A percentile compares a stretch with the other conserved stretches of the same genome.
phyloP scores from a whole-genome alignment of 2,329 filamentous ascomycete species.

The Fusarium drepaniforme region DNA sequence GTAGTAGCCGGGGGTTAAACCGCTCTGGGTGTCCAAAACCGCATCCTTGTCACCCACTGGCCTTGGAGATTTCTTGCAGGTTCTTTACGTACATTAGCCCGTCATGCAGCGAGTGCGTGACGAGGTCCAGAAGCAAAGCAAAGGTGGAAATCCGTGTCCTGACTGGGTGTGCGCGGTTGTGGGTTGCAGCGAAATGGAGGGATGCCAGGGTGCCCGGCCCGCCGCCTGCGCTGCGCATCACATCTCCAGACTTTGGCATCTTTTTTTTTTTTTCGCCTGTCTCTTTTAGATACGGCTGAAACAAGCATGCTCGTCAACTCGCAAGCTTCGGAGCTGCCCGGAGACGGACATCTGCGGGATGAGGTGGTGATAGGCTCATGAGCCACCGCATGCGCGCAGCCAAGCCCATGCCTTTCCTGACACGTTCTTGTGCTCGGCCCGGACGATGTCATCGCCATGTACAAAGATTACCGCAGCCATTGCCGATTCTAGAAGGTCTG shows the following conservation, averaged over 20 bases:
- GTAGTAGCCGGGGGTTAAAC: background rate
- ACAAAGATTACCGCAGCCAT: conserved; percentile 8
- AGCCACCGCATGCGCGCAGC: background rate
- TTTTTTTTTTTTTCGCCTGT: background rate
- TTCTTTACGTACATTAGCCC: conserved; percentile 8
- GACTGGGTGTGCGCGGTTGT: background rate
- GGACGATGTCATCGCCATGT: conserved; percentile 8
- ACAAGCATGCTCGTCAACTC: conserved; percentile 8
- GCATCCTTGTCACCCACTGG: conserved; percentile 6
- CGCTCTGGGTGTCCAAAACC: background rate
- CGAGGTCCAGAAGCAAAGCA: background rate
- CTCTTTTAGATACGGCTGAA: conserved; percentile 5
- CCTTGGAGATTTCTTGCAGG: conserved; percentile 12
- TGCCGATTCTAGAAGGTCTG: conserved; percentile 22
- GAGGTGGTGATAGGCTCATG: conserved; percentile 4
- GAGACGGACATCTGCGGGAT: background rate
- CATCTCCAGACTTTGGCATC: conserved; percentile 6
- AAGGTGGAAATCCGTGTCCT: background rate
- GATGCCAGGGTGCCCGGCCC: conserved; percentile 12
- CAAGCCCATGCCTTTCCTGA: conserved; percentile 15
- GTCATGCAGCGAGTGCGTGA: background rate
- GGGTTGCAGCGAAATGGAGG: background rate
- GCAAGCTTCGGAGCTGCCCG: background rate
- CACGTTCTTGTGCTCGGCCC: background rate
- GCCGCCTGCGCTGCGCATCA: conserved; percentile 9